These are phyloP conservation scores for Calycina marina DNA, from an alignment of 2,329 filamentous ascomycete species.

Conservation along the genomic window DNA sequence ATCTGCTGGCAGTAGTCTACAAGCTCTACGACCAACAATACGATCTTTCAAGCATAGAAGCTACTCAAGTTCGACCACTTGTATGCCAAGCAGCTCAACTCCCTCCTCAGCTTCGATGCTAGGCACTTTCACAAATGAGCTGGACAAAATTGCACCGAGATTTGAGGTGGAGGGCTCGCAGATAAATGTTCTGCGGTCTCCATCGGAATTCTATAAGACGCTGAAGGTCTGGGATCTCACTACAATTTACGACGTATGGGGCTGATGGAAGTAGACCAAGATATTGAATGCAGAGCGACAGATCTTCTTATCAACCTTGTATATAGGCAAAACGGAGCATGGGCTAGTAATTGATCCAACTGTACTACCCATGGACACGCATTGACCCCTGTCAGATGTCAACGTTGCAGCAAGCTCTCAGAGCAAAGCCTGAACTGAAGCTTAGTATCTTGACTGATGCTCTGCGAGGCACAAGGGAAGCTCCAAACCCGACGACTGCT, in stretches of 20 bases:
- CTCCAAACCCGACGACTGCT: constrained; percentile 72
- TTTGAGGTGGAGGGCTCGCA: constrained; percentile 75
- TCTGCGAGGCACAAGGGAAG: constrained; percentile 79
- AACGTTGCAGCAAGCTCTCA: constrained; percentile 61
- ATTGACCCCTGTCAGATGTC: constrained; percentile 39
- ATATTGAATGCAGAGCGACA: constrained; percentile 65
- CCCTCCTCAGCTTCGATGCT: constrained; percentile 38
- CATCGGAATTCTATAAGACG: constrained; percentile 79
- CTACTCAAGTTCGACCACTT: constrained; percentile 18
- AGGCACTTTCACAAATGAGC: constrained; percentile 50
- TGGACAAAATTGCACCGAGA: constrained; percentile 81
- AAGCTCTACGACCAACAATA: constrained; percentile 11
- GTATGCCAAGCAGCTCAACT: constrained; percentile 6
- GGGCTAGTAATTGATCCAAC: constrained; percentile 46
- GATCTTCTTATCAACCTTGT: constrained; percentile 90
- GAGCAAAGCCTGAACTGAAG: constrained; percentile 57
- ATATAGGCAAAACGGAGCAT: constrained; percentile 85
- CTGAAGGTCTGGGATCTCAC: constrained; percentile 50
- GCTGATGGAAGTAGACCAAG: constrained; percentile 43
- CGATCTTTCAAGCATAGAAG: constrained; percentile 15
- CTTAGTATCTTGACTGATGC: constrained; percentile 87
- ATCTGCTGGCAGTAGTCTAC: constrained; percentile 17
- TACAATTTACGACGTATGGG: constrained; percentile 2
- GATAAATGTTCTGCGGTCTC: constrained; percentile 65
- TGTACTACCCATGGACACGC: constrained; percentile 6